A percentile compares a stretch with the other conserved stretches of the same genome.
phyloP scores from a whole-genome alignment of 2,329 filamentous ascomycete genomes.

The Ophiocordyceps camponoti-floridani region DNA sequence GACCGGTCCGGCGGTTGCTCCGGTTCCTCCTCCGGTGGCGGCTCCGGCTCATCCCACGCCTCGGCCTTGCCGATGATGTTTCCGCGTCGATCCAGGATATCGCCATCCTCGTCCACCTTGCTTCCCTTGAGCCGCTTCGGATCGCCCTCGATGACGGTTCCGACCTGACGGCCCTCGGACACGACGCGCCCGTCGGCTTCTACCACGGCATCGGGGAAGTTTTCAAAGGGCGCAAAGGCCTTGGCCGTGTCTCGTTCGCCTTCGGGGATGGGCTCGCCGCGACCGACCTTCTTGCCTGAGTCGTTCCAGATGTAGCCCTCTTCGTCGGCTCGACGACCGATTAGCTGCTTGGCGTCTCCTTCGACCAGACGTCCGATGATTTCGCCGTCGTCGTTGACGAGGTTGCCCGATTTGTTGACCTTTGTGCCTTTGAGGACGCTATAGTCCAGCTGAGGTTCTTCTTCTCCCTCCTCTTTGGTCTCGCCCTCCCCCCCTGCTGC shows the following conservation, averaged over 20 bases:
- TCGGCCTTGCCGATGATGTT: conserved; percentile 51
- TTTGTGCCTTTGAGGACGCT: conserved; percentile 32
- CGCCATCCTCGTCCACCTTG: conserved; percentile 49
- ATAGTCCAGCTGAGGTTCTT: conserved; percentile 19
- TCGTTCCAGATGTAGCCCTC: conserved; percentile 57
- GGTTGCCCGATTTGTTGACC: conserved; percentile 41
- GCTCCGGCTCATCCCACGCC: conserved; percentile 39
- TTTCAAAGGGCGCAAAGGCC: conserved; percentile 35
- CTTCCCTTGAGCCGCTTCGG: conserved; percentile 45
- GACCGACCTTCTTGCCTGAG: conserved; percentile 47
- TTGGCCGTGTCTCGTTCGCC: conserved; percentile 29
- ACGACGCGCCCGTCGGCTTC: conserved; percentile 33
- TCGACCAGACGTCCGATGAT: conserved; percentile 44
- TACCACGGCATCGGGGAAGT: conserved; percentile 35
- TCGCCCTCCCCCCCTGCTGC: too few relatives aligned
- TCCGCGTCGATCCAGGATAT: conserved; percentile 48
- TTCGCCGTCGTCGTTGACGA: conserved; percentile 33
- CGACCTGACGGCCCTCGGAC: conserved; percentile 34
- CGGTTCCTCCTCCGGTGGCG: conserved; percentile 32
- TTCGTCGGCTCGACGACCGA: conserved; percentile 45
- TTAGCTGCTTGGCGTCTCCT: conserved; percentile 43
- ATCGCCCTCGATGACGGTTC: conserved; percentile 46
- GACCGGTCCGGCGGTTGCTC: conserved; percentile 38
- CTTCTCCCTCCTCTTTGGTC: conserved; percentile 4
- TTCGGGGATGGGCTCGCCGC: conserved; percentile 39